Conservation (phyloP, 2,329 filamentous ascomycete species). For the Tympanopsis confertula region DNA sequence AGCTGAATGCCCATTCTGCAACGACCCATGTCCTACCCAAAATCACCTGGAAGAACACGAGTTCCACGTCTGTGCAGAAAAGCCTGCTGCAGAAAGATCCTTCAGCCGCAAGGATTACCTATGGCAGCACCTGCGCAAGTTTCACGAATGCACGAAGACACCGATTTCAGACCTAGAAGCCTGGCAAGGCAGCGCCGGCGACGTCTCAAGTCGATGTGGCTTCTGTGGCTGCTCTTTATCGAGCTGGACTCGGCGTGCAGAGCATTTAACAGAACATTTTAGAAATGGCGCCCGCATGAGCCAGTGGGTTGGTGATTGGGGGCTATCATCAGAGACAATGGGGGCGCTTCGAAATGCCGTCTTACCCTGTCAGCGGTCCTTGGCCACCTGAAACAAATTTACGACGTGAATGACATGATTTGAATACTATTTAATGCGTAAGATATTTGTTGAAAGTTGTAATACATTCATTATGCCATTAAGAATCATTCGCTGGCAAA, state of each 20-base stretch:
- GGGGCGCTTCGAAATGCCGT: background rate
- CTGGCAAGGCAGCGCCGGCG: background rate
- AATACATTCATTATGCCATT: no score
- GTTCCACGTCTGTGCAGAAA: slow-evolving; percentile 36
- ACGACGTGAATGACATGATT: no score
- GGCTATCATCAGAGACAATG: background rate
- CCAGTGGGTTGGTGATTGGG: slow-evolving; percentile 1
- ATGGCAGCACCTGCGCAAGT: slow-evolving; percentile 18
- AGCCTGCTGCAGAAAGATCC: slow-evolving; percentile 23
- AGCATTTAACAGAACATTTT: slow-evolving; percentile 1
- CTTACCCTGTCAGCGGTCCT: background rate
- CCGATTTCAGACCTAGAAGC: slow-evolving; percentile 14
- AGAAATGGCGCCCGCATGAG: background rate
- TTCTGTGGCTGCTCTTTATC: background rate
- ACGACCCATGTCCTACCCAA: slow-evolving; percentile 16
- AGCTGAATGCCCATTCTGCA: slow-evolving; percentile 27
- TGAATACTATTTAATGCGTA: no score
- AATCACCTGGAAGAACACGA: slow-evolving; percentile 25
- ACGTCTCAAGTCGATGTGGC: background rate
- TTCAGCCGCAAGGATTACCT: slow-evolving; percentile 29
- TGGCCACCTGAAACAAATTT: no score
- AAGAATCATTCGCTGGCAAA: no score
- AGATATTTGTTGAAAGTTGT: no score
- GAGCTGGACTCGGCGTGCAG: background rate
- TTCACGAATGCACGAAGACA: slow-evolving; percentile 29